These are phyloP conservation scores for Acer negundo DNA, from an alignment of 345 rosid genomes.

Conservation along the genomic window DNA sequence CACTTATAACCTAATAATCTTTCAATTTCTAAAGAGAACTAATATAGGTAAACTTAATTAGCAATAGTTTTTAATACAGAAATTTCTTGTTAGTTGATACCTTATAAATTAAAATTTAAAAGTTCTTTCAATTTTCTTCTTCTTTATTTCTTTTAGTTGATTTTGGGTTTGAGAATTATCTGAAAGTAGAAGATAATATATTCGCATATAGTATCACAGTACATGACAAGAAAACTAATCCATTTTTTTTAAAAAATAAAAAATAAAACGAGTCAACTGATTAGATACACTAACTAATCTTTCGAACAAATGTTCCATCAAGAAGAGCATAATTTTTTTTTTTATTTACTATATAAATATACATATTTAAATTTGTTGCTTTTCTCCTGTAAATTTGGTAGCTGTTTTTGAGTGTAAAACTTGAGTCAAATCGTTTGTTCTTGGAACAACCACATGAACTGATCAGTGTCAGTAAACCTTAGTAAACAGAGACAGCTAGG, in stretches of 20 bases:
- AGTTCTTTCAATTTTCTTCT: neutral
- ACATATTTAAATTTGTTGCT: neutral
- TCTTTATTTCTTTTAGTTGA: neutral
- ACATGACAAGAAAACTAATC: neutral
- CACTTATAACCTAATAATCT: neutral
- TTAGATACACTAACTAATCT: neutral
- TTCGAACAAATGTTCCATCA: neutral
- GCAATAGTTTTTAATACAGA: too few relatives aligned
- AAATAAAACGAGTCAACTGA: neutral
- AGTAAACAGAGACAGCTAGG: neutral
- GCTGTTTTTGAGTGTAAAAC: neutral
- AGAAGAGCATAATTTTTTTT: neutral
- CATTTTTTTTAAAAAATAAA: neutral
- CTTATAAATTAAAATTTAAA: conserved; percentile 2
- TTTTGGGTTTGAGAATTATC: conserved; percentile 6
- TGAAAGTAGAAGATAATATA: conserved; percentile 19
- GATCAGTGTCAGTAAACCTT: conserved; percentile 1
- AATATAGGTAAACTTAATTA: too few relatives aligned
- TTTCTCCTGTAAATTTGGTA: neutral
- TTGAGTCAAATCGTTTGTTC: conserved; percentile 6
- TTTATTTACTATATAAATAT: too few relatives aligned
- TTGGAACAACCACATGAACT: conserved; percentile 11
- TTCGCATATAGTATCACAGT: neutral
- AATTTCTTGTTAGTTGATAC: neutral
- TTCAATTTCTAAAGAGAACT: too few relatives aligned